Evolutionary conservation across 2,329 filamentous ascomycete species (phyloP).

Genomic region (Rhynchosporium graminicola): DNA sequence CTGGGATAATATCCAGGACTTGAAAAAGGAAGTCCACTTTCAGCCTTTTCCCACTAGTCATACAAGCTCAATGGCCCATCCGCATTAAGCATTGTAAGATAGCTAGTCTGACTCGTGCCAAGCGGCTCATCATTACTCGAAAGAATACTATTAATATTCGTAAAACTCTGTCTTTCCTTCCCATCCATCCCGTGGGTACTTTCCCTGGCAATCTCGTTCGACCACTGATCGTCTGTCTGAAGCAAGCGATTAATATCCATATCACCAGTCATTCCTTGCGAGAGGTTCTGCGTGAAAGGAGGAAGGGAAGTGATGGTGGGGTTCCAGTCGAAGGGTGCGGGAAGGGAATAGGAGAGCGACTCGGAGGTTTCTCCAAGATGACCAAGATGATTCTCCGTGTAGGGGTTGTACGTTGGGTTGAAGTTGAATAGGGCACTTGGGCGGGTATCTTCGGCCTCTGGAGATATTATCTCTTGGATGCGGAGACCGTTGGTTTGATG

Average conservation of each 20-base stretch:
- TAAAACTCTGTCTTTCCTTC: constrained; percentile 35
- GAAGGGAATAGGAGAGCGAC: constrained; percentile 40
- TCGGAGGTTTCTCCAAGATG: constrained; percentile 38
- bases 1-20: too few relatives aligned
- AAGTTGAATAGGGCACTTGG: constrained; percentile 23
- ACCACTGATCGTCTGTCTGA: constrained; percentile 50
- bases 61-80: constrained; percentile 28
- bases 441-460: constrained; percentile 22
- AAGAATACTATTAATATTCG: constrained; percentile 37
- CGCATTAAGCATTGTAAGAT: constrained; percentile 33
- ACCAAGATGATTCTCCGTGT: constrained; percentile 22
- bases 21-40: too few relatives aligned
- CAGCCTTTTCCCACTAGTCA: background rate
- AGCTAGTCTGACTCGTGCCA: constrained; percentile 27
- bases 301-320: constrained; percentile 43
- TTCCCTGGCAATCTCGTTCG: constrained; percentile 5
- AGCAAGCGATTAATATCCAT: constrained; percentile 64
- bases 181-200: constrained; percentile 27
- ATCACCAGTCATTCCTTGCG: constrained; percentile 42
- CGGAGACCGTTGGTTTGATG: constrained; percentile 26
- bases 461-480: constrained; percentile 38
- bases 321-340: constrained; percentile 46
- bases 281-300: constrained; percentile 45
- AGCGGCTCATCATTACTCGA: constrained; percentile 28
- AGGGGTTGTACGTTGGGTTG: constrained; percentile 31